Evolutionary conservation across 805 yeast species (phyloP).

Genomic region (Saturnispora ahearnii): DNA sequence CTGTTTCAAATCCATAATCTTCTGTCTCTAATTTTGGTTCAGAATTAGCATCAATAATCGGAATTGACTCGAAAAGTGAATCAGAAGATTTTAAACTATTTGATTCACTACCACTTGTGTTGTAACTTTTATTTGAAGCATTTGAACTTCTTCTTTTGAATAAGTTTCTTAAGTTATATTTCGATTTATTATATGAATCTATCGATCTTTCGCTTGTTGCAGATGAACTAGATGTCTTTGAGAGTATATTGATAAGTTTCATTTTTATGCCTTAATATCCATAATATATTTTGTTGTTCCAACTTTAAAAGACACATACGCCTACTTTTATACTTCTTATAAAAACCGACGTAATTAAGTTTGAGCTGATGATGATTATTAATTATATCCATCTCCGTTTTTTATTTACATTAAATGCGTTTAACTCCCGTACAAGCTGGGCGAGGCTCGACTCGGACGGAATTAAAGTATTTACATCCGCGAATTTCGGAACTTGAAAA

Average conservation of each 20-base stretch:
- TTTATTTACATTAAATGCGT: not conserved
- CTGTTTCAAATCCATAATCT: not conserved
- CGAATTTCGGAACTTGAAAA: not conserved
- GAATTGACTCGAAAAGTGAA: slow-evolving; percentile 6
- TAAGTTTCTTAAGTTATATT: not conserved
- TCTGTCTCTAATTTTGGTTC: not conserved
- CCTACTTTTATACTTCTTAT: not conserved
- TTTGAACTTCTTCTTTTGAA: slow-evolving; percentile 3
- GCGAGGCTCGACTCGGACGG: not conserved
- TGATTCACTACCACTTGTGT: not conserved
- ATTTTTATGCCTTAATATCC: not conserved
- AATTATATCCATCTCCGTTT: not conserved
- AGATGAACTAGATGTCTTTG: not conserved
- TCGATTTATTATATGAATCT: not conserved
- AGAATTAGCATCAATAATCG: not conserved
- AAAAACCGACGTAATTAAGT: not conserved
- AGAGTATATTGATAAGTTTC: not conserved
- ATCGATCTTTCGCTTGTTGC: not conserved
- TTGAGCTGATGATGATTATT: not conserved
- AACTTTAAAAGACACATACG: not conserved
- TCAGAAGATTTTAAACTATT: not conserved
- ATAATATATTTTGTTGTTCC: not conserved
- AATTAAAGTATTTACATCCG: not conserved
- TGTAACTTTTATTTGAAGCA: not conserved
- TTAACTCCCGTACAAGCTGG: not conserved